Evolutionary conservation across 148 eudicot genomes (phyloP).

Genomic region (Spergularia bocconei): DNA sequence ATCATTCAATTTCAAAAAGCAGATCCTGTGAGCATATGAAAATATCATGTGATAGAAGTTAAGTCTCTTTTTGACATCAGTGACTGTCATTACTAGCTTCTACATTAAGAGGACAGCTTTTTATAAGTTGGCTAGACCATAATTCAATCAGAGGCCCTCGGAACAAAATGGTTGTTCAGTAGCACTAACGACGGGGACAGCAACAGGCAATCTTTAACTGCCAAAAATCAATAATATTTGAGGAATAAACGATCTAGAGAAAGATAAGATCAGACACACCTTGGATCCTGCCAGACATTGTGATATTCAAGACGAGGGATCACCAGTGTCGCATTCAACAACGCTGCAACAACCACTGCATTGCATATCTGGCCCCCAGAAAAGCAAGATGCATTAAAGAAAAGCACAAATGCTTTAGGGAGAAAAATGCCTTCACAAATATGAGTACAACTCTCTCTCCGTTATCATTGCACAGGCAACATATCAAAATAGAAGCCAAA

Average conservation of each 20-base stretch:
- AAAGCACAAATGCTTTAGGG: not conserved
- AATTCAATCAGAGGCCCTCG: too few relatives aligned
- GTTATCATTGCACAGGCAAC: not conserved
- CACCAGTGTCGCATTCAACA: constrained; percentile 65
- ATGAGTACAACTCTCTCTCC: not conserved
- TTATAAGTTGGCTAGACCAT: too few relatives aligned
- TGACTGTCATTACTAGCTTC: not conserved
- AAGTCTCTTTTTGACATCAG: not conserved
- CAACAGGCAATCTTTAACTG: not conserved
- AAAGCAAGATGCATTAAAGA: constrained; percentile 5
- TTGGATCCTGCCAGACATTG: constrained; percentile 81
- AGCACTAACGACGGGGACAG: not conserved
- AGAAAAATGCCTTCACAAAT: not conserved
- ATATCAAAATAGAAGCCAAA: not conserved
- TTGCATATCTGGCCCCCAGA: constrained; percentile 67
- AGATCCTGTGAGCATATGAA: not conserved
- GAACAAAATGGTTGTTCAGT: too few relatives aligned
- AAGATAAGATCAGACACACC: constrained; percentile 30
- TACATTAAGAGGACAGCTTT: too few relatives aligned
- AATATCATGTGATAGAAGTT: not conserved
- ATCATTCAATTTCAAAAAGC: not conserved
- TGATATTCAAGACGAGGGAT: constrained; percentile 75
- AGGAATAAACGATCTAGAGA: not conserved
- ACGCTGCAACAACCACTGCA: constrained; percentile 88
- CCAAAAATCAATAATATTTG: not conserved